Conservation (phyloP, 2,329 filamentous ascomycete species). For the Pyricularia sp. region DNA sequence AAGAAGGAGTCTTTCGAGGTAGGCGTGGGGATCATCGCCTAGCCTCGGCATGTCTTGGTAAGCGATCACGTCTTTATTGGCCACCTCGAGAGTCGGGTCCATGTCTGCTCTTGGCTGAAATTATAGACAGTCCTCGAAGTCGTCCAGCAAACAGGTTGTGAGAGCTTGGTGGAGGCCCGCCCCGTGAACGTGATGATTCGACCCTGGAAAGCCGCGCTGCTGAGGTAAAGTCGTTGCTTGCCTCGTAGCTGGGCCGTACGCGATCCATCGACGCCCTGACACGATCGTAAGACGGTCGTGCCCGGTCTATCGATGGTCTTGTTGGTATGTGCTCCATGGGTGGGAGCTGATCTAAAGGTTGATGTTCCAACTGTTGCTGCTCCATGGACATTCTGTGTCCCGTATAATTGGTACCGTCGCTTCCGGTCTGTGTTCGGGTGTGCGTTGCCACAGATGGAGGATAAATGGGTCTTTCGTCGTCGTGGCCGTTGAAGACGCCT, state of each 20-base stretch:
- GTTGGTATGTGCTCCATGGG: constrained; percentile 13
- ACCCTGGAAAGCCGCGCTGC: constrained; percentile 73
- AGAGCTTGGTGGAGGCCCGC: neutral
- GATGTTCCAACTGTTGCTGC: constrained; percentile 10
- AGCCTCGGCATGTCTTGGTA: neutral
- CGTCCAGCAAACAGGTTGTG: constrained; percentile 9
- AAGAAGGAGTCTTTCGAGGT: neutral
- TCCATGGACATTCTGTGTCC: constrained; percentile 50
- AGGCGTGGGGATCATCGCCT: neutral
- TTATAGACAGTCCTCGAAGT: constrained; percentile 15
- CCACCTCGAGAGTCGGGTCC: neutral
- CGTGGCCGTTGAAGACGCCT: constrained; percentile 51
- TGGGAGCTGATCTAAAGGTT: neutral
- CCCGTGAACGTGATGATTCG: constrained; percentile 53
- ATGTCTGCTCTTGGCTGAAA: constrained; percentile 13
- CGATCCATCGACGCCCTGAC: constrained; percentile 80
- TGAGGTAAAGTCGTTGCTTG: constrained; percentile 80
- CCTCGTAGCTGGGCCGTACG: constrained; percentile 71
- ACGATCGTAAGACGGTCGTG: constrained; percentile 77
- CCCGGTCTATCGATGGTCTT: constrained; percentile 50
- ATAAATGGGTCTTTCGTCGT: constrained; percentile 85
- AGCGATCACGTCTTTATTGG: neutral
- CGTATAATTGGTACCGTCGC: constrained; percentile 87
- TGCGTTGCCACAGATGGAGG: constrained; percentile 80
- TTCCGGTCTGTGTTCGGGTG: constrained; percentile 76